A percentile compares a stretch with the other conserved stretches of the same genome.
phyloP scores from a whole-genome alignment of 805 yeast genomes.

The Saccharomyces paradoxus region DNA sequence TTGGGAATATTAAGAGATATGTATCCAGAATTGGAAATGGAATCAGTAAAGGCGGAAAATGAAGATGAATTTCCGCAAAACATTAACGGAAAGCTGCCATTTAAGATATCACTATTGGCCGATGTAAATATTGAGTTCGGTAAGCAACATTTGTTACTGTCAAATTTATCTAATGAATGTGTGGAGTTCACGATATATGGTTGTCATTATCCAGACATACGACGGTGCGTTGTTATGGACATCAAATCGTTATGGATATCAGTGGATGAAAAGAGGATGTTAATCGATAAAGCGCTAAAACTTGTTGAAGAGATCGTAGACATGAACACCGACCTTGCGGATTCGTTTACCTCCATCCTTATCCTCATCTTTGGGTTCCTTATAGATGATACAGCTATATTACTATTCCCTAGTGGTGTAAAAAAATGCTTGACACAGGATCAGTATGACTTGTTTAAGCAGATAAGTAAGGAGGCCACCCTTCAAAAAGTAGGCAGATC shows the following conservation, averaged over 20 bases:
- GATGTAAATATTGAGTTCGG: slow-evolving; percentile 10
- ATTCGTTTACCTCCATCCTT: slow-evolving; percentile 29
- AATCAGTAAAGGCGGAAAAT: background rate
- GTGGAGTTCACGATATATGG: slow-evolving; percentile 12
- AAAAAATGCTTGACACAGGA: slow-evolving; percentile 7
- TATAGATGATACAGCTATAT: slow-evolving; percentile 15
- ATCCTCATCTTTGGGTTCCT: slow-evolving; percentile 39
- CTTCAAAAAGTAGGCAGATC: slow-evolving; percentile 26
- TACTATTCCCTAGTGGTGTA: slow-evolving; percentile 9
- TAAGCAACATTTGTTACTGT: slow-evolving; percentile 4
- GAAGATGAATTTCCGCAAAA: background rate
- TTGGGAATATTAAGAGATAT: slow-evolving; percentile 20
- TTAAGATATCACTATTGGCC: slow-evolving; percentile 9
- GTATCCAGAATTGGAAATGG: slow-evolving; percentile 25
- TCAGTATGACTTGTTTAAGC: slow-evolving; percentile 13
- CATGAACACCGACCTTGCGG: slow-evolving; percentile 12
- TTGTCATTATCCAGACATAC: slow-evolving; percentile 15
- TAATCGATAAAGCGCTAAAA: slow-evolving; percentile 16
- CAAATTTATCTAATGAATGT: slow-evolving; percentile 9
- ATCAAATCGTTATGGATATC: slow-evolving; percentile 31
- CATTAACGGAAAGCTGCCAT: slow-evolving; percentile 12
- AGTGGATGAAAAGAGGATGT: slow-evolving; percentile 4
- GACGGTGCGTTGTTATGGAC: slow-evolving; percentile 8
- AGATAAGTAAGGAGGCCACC: slow-evolving; percentile 21
- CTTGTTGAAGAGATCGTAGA: slow-evolving; percentile 31